Evolutionary conservation across 345 rosid species (phyloP).

Genomic region (Euclidium syriacum): DNA sequence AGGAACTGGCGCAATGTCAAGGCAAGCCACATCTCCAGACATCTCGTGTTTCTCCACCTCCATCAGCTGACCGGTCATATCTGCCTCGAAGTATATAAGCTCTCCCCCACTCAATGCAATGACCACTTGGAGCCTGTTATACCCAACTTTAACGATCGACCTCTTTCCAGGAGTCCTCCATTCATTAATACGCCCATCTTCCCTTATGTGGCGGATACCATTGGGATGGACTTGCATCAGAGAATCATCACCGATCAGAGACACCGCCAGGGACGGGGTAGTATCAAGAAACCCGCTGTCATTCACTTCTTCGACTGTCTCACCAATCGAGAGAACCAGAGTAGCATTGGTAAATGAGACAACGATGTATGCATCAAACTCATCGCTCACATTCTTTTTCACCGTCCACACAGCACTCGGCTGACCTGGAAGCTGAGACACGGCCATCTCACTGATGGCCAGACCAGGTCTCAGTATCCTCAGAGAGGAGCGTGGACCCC

Average conservation of each 20-base stretch:
- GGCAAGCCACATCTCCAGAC: conserved; percentile 98
- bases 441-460: conserved; percentile 97
- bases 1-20: conserved; percentile 98
- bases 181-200: conserved; percentile 94
- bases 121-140: conserved; percentile 90
- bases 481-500: conserved; percentile 93
- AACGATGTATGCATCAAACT: conserved; percentile 94
- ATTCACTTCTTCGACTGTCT: conserved; percentile 96
- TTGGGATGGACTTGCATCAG: conserved; percentile 99
- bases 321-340: conserved; percentile 96
- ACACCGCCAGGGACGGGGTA: conserved; percentile 81
- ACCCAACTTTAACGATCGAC: conserved; percentile 94
- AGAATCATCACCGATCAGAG: conserved; percentile 93
- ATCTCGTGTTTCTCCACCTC: conserved; percentile 98
- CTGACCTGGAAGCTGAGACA: conserved; percentile 97
- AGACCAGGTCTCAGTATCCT: conserved; percentile 92
- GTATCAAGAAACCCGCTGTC: conserved; percentile 98
- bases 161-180: conserved; percentile 99
- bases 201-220: conserved; percentile 95
- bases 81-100: conserved; percentile 95
- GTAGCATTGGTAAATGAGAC: conserved; percentile 97
- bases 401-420: conserved; percentile 99
- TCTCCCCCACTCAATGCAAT: conserved; percentile 98
- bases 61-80: conserved; percentile 92
- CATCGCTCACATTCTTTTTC: conserved; percentile 81